Evolutionary conservation across 1,284 basidiomycete species (phyloP).

Genomic region (Blastosporella zonata): DNA sequence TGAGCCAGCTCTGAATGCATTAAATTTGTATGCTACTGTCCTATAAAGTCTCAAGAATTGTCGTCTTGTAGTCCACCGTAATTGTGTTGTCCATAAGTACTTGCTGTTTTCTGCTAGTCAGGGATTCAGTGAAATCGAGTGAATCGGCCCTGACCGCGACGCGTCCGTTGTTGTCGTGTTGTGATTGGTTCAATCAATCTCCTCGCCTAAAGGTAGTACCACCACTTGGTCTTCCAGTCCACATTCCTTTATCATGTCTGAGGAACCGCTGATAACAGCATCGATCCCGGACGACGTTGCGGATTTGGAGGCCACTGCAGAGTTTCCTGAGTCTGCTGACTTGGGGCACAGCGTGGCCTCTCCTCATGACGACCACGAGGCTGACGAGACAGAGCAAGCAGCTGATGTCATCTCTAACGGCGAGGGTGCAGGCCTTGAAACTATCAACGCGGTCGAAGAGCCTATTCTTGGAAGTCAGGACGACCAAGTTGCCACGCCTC

Average conservation of each 20-base stretch:
- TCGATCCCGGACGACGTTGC: constrained; percentile 25
- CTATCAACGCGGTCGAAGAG: constrained; percentile 9
- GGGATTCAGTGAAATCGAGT: background rate
- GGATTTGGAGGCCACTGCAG: constrained; percentile 13
- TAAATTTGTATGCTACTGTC: constrained; percentile 65
- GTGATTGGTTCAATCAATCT: constrained; percentile 23
- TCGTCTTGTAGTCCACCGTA: background rate
- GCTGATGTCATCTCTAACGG: constrained; percentile 14
- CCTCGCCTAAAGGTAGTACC: background rate
- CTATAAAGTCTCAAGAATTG: constrained; percentile 22
- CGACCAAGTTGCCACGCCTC: background rate
- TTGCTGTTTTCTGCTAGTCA: too few species aligned
- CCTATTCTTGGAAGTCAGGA: constrained; percentile 4
- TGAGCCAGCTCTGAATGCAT: constrained; percentile 72
- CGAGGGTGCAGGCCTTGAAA: constrained; percentile 11
- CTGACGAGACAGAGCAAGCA: constrained; percentile 17
- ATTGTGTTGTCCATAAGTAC: too few species aligned
- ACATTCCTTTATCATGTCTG: constrained; percentile 41
- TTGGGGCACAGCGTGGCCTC: constrained; percentile 9
- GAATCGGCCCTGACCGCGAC: constrained; percentile 20
- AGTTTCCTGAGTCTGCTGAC: constrained; percentile 12
- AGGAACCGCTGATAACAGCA: constrained; percentile 32
- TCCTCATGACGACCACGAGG: constrained; percentile 54
- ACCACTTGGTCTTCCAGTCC: constrained; percentile 20
- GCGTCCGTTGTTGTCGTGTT: constrained; percentile 30